Evolutionary conservation across 495 filamentous ascomycete species (phyloP).

Genomic region (Lasiosphaeria hispida): DNA sequence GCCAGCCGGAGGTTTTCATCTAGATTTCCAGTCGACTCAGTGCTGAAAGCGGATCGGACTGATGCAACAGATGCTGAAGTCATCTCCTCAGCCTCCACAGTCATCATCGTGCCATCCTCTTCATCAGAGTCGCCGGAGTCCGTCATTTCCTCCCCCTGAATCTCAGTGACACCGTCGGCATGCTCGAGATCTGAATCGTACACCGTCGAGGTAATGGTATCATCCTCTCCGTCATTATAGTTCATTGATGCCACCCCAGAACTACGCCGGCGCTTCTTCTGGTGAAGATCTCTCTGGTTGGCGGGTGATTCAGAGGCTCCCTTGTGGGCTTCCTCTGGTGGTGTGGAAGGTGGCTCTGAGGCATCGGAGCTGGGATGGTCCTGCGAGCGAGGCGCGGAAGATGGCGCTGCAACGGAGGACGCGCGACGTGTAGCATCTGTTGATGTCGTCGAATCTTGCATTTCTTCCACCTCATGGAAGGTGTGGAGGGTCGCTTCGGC

Average conservation of each 20-base stretch:
- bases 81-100: slow-evolving; percentile 64
- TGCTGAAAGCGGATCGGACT: slow-evolving; percentile 55
- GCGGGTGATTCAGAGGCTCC: slow-evolving; percentile 64
- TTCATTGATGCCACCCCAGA: slow-evolving; percentile 60
- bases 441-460: slow-evolving; percentile 82
- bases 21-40: slow-evolving; percentile 63
- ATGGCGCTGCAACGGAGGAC: slow-evolving; percentile 55
- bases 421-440: slow-evolving; percentile 72
- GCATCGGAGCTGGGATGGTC: slow-evolving; percentile 41
- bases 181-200: slow-evolving; percentile 67
- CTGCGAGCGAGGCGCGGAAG: slow-evolving; percentile 40
- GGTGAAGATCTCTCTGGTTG: slow-evolving; percentile 65
- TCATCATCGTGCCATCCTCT: slow-evolving; percentile 73
- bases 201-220: slow-evolving; percentile 71
- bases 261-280: slow-evolving; percentile 62
- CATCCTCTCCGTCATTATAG: slow-evolving; percentile 62
- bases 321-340: slow-evolving; percentile 60
- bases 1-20: slow-evolving; percentile 78
- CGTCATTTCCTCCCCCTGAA: slow-evolving; percentile 52
- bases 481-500: slow-evolving; percentile 97
- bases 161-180: slow-evolving; percentile 57
- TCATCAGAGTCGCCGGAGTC: slow-evolving; percentile 59
- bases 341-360: slow-evolving; percentile 64
- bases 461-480: slow-evolving; percentile 91
- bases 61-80: slow-evolving; percentile 64